Base-by-base conservation (phyloP, 31 red algal species). In the Asparagopsis taxiformis region DNA sequence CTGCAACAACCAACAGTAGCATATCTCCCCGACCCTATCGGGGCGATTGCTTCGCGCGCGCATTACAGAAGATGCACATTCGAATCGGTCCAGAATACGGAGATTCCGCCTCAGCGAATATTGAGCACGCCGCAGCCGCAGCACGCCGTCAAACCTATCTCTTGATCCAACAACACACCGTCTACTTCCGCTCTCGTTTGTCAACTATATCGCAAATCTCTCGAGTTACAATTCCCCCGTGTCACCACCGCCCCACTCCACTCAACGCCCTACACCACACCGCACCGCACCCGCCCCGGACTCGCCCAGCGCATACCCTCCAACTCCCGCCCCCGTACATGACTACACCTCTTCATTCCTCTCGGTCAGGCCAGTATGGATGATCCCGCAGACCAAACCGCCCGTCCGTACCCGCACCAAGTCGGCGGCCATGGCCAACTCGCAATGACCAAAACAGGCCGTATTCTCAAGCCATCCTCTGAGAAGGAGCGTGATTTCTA, bases 381-480 rank as follows among this genome's bases (percentile, higher is more conserved):
- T 49, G 34, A 32, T 33, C 50, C 20, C 3, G 31, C 49, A 19
- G 43, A 55, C 2, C 50, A 57, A 30, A 31, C 58, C 25, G 58
- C 64, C 15, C 64, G 38, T 30, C 54, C 78, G 41, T 97, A 89
- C 75, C 84, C 89, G 44, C 94, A 97, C 64, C 95, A 98, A 57
- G 95, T 98, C 36, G 95, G 95, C 19, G 95, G 95, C 25, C 95
- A 98, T 57, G 90, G 90, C 0, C 78, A 88, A 55, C 67, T 98
- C 9, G 23, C 39, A 19, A 33, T 72, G 23, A 65, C 43, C 32
- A 16, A 39, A 15, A 39, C 32, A 10, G 90, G 90, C 5, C 68
- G 57, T 13, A 52, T 98, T 20, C 63, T 90, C 30, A 98, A 98
- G 61, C 95, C 95, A 11, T 65, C 86, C 25, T 28, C 65, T 22